Evolutionary conservation across 1,284 basidiomycete genomes (phyloP), one percentile per base, ranked within the genome.

Genomic region (Rhodotorula sp.): DNA sequence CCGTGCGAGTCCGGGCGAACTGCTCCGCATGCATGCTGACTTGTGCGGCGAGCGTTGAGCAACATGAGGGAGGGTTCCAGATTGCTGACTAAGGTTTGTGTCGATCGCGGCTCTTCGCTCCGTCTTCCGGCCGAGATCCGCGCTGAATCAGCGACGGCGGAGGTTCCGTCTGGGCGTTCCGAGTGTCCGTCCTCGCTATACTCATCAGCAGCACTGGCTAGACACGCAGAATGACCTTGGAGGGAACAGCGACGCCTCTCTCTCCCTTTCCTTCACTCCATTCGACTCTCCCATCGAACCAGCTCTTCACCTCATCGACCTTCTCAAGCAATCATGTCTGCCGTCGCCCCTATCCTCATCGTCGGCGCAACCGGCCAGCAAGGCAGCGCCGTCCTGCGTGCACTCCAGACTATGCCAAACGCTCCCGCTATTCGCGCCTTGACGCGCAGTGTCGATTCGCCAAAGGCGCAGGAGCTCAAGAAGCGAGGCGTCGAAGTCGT

Each of bases 311-410:
- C 38, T 43, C 38, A 14, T 43, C 38, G 38, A 43, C 38, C 38
- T 43, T 43, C 38, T 43, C 38, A 43, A 43, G 38, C 38, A 43
- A 56, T 48, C 18, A 38, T 48, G 59, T 43, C 61, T 34, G 19
- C 58, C n/a, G 48, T 34, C 4, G 28, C 18, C 6, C 45, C 54
- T 6, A 55, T 69, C 45, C 62, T 69, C 43, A n/a, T 69, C 38
- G 57, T 69, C n/a, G 67, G 67, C 31, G 62, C 58, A 10, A 69
- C 62, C n/a, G 67, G 62, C n/a, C 54, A 69, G 45, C 67, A 69
- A 45, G 64, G 69, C 2, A 21, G 23, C 7, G 57, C 48, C 28
- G 49, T 57, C 38, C 10, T 66, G 14, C 50, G 58, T 14, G 23
- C 69, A 7, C 64, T 70, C 64, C 45, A 60, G 14, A 50, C 56